These are phyloP conservation scores for Amoeboaphelidium protococcarum DNA, from an alignment of 371 early-diverging fungal species.

Conservation along the genomic window DNA sequence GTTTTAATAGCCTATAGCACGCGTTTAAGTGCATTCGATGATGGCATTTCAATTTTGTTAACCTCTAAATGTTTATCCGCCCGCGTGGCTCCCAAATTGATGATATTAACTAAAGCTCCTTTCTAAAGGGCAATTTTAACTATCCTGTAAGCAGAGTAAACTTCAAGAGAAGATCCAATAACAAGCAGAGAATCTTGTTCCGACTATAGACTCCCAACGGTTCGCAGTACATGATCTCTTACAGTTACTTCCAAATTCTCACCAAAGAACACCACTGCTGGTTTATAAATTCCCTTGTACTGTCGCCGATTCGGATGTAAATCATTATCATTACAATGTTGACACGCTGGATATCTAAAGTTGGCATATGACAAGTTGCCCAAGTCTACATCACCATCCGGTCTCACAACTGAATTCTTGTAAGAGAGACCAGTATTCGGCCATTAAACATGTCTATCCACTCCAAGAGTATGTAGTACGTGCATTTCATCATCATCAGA, in stretches of 20 bases:
- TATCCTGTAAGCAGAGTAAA: conserved; percentile 52
- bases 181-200: conserved; percentile 31
- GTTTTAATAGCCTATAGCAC: too few relatives aligned
- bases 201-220: conserved; percentile 25
- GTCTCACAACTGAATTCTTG: conserved; percentile 23
- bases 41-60: too few relatives aligned
- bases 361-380: conserved; percentile 19
- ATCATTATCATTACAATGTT: conserved; percentile 18
- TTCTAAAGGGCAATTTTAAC: conserved; percentile 26
- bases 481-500: too few relatives aligned
- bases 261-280: conserved; percentile 61
- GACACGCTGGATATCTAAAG: conserved; percentile 45
- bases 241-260: conserved; percentile 36
- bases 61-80: conserved; percentile 36
- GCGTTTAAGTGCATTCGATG: too few relatives aligned
- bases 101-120: conserved; percentile 28
- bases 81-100: conserved; percentile 46
- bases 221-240: conserved; percentile 19
- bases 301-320: conserved; percentile 10
- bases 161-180: conserved; percentile 50
- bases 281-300: conserved; percentile 25
- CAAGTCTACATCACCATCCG: conserved; percentile 71
- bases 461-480: too few relatives aligned
- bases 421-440: conserved; percentile 4
- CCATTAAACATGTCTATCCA: too few relatives aligned